phyloP scores from a whole-genome alignment of 1,139 yeast genomes.

The Yueomyces sp. region DNA sequence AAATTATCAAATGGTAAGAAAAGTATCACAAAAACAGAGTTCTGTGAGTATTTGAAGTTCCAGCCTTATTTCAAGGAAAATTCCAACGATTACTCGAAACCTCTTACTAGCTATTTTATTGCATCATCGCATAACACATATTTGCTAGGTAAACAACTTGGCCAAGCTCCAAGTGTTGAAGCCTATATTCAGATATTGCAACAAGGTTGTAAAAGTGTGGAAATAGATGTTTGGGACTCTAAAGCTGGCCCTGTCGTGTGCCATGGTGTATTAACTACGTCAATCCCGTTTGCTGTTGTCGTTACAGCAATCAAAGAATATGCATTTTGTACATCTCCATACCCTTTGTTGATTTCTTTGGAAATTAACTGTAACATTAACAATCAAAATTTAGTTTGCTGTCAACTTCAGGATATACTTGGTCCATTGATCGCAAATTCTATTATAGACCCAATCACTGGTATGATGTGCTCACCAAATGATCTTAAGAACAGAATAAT shows the following conservation, averaged over 20 bases:
- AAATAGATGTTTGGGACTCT: conserved; percentile 94
- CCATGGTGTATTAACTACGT: conserved; percentile 79
- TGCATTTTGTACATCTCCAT: conserved; percentile 75
- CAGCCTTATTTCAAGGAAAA: conserved; percentile 28
- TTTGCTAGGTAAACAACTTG: conserved; percentile 78
- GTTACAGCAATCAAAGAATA: conserved; percentile 62
- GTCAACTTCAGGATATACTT: conserved; percentile 39
- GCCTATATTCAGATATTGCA: conserved; percentile 84
- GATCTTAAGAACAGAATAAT: conserved; percentile 57
- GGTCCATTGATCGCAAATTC: conserved; percentile 39
- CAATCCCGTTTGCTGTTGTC: conserved; percentile 60
- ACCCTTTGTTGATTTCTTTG: conserved; percentile 76
- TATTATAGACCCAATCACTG: conserved; percentile 6
- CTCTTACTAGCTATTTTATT: conserved; percentile 75
- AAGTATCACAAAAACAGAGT: conserved; percentile 15
- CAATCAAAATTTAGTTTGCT: conserved; percentile 49
- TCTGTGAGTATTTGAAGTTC: conserved; percentile 29
- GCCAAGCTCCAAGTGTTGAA: conserved; percentile 80
- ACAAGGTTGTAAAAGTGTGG: conserved; percentile 86
- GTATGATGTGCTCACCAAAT: conserved; percentile 55
- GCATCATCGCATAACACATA: conserved; percentile 95
- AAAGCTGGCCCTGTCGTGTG: conserved; percentile 70
- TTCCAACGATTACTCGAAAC: conserved; percentile 43
- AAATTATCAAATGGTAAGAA: conserved; percentile 24
- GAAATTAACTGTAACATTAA: conserved; percentile 66